phyloP scores from a whole-genome alignment of 164 flowering plant species.

The Berberis thunbergii region DNA sequence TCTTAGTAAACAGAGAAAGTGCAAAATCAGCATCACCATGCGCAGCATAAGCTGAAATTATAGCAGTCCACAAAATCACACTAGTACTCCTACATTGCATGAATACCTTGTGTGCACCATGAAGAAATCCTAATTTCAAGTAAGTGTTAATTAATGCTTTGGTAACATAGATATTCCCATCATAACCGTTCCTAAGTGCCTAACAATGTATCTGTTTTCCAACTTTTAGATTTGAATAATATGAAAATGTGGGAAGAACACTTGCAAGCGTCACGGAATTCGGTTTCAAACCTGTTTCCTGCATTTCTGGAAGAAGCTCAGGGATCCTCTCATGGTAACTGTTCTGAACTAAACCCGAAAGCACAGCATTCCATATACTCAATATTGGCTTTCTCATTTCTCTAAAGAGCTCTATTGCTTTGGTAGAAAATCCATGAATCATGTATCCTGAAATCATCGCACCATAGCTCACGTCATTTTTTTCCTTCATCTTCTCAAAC shows the following conservation, averaged over 20 bases:
- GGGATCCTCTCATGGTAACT: conserved; percentile 28
- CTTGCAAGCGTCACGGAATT: conserved; percentile 65
- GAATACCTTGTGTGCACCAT: conserved; percentile 46
- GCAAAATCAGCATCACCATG: conserved; percentile 64
- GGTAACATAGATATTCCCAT: conserved; percentile 45
- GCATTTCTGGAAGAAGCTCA: conserved; percentile 48
- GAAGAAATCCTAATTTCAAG: conserved; percentile 60
- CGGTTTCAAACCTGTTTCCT: conserved; percentile 37
- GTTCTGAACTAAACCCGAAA: conserved; percentile 77
- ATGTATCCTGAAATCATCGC: conserved; percentile 64
- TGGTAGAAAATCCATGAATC: conserved; percentile 56
- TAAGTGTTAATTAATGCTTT: conserved; percentile 69
- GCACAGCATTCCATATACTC: conserved; percentile 68
- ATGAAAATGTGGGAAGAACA: conserved; percentile 55
- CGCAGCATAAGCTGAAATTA: conserved; percentile 65
- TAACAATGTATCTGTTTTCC: conserved; percentile 65
- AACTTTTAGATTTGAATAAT: conserved; percentile 40
- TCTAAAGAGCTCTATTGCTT: conserved; percentile 53
- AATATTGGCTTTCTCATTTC: conserved; percentile 37
- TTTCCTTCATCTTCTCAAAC: conserved; percentile 51
- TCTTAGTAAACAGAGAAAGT: conserved; percentile 38
- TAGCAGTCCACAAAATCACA: conserved; percentile 75
- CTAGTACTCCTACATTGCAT: conserved; percentile 32
- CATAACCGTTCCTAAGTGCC: conserved; percentile 43
- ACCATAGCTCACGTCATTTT: conserved; percentile 58